phyloP scores from a whole-genome alignment of 306 rosid species.

The Begonia peltatifolia region DNA sequence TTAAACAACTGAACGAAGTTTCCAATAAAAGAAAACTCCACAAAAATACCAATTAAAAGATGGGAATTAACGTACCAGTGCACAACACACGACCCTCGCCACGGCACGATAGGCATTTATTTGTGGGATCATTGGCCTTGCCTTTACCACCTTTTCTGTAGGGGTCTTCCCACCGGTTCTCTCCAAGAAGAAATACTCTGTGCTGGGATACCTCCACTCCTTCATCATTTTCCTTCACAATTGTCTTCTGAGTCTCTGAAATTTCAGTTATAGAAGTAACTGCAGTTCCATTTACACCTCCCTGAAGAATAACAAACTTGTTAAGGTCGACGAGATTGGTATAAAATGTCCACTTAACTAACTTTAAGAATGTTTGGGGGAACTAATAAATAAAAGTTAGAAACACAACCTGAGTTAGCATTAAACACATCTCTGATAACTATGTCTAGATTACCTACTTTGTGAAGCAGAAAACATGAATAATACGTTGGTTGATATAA shows the following conservation, averaged over 20 bases:
- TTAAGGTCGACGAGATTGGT: too few relatives aligned
- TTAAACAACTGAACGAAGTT: too few relatives aligned
- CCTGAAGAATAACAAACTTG: slow-evolving; percentile 20
- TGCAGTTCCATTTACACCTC: slow-evolving; percentile 49
- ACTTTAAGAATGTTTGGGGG: too few relatives aligned
- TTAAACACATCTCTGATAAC: too few relatives aligned
- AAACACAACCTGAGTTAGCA: too few relatives aligned
- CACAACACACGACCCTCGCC: slow-evolving; percentile 85
- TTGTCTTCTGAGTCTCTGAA: slow-evolving; percentile 40
- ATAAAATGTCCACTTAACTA: too few relatives aligned
- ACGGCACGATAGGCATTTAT: slow-evolving; percentile 60
- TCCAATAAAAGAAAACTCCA: too few relatives aligned
- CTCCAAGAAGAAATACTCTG: slow-evolving; percentile 84
- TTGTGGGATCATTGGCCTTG: slow-evolving; percentile 23
- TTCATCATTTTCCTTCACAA: slow-evolving; percentile 23
- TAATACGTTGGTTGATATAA: slow-evolving; percentile 4
- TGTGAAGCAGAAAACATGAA: too few relatives aligned
- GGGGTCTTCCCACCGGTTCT: slow-evolving; percentile 94
- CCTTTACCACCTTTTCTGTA: slow-evolving; percentile 20
- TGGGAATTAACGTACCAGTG: slow-evolving; percentile 36
- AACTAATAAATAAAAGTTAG: too few relatives aligned
- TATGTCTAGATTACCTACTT: too few relatives aligned
- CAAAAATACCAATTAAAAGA: neutral
- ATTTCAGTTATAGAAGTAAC: slow-evolving; percentile 36
- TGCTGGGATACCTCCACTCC: slow-evolving; percentile 26